Evolutionary conservation across 2,329 filamentous ascomycete species (phyloP).

Genomic region (Calonectria montana): DNA sequence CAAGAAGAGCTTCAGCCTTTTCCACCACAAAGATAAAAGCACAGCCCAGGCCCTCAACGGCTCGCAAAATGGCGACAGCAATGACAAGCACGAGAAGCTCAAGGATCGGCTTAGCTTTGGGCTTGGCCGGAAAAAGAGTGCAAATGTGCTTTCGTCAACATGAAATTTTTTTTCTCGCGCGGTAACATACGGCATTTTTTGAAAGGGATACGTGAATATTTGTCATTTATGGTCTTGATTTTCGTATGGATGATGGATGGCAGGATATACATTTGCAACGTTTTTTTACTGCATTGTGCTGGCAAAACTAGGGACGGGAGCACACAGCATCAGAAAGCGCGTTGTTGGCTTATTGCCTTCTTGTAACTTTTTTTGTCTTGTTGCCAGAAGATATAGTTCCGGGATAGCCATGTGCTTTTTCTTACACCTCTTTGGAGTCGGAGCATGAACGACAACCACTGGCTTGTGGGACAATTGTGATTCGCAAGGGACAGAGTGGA

Average conservation of each 20-base stretch:
- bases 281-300: conserved; percentile 14
- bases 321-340: conserved; percentile 28
- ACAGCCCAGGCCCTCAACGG: conserved; percentile 37
- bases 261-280: conserved; percentile 38
- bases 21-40: conserved; percentile 63
- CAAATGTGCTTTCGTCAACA: conserved; percentile 51
- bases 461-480: conserved; percentile 16
- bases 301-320: conserved; percentile 26
- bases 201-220: conserved; percentile 17
- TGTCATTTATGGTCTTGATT: conserved; percentile 23
- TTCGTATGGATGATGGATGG: conserved; percentile 31
- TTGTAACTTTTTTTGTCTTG: conserved; percentile 13
- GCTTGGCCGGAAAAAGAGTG: conserved; percentile 78
- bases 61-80: conserved; percentile 34
- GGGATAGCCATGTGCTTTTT: conserved; percentile 12
- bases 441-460: conserved; percentile 14
- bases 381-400: conserved; percentile 7
- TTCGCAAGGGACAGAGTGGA: conserved; percentile 16
- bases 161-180: background rate
- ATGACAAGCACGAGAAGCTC: conserved; percentile 60
- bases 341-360: conserved; percentile 19
- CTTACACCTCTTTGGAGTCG: conserved; percentile 13
- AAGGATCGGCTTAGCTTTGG: conserved; percentile 76
- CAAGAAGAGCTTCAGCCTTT: conserved; percentile 78
- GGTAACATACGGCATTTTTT: conserved; percentile 26